These are phyloP conservation scores for Termitomyces eurrhizus DNA, from an alignment of 768 basidiomycete genomes.

Conservation along the genomic window DNA sequence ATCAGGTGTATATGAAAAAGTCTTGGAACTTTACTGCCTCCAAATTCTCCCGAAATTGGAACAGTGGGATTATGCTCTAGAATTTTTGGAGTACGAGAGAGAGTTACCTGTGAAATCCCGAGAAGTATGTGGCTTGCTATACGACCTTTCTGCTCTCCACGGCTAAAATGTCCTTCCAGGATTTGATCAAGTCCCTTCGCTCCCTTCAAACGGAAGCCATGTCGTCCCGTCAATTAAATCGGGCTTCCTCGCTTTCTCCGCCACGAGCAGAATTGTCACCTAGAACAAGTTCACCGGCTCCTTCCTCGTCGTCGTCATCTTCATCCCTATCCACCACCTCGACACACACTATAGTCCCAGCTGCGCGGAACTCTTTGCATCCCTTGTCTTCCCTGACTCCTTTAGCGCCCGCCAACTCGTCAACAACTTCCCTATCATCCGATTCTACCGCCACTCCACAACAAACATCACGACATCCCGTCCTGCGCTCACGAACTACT, in stretches of 20 bases:
- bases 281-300: conserved; percentile 43
- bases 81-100: conserved; percentile 70
- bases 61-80: conserved; percentile 77
- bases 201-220: conserved; percentile 36
- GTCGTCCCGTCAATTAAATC: conserved; percentile 26
- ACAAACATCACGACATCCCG: conserved; percentile 16
- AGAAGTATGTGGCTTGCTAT: conserved; percentile 40
- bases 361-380: conserved; percentile 24
- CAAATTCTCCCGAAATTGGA: conserved; percentile 67
- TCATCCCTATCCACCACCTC: conserved; percentile 72
- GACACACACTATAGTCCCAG: conserved; percentile 66
- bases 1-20: conserved; percentile 60
- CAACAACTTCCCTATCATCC: conserved; percentile 35
- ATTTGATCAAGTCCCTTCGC: conserved; percentile 36
- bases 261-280: conserved; percentile 26
- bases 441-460: conserved; percentile 33
- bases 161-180: conserved; percentile 23
- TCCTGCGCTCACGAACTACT: conserved; percentile 16
- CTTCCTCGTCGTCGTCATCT: conserved; percentile 59
- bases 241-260: conserved; percentile 19
- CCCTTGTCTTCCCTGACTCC: conserved; percentile 22
- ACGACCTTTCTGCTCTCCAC: conserved; percentile 2
- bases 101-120: conserved; percentile 50
- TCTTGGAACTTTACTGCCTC: conserved; percentile 73
- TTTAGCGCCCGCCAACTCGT: conserved; percentile 26